Evolutionary conservation across 2,329 filamentous ascomycete genomes (phyloP), one percentile per base, ranked within the genome.

Genomic region (Alternaria triticimaculans): DNA sequence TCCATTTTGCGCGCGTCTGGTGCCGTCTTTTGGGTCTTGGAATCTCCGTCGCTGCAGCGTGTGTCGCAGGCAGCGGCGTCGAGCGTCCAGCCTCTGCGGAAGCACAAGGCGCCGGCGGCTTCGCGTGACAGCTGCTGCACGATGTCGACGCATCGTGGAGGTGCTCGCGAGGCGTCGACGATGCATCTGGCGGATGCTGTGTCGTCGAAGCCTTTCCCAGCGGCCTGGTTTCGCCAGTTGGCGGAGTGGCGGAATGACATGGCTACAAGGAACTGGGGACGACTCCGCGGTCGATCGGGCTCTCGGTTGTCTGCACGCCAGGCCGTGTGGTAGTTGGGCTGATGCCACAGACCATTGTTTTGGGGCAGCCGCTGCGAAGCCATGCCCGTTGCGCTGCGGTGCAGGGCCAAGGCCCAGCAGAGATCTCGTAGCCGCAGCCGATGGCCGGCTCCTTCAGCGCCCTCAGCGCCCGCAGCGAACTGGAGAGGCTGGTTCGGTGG

Each of bases 381-480:
- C 65, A 69, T 59, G 58, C 70, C 65, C 48, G 43, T 54, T 68
- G 33, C 55, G 66, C 70, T 48, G 54, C 44, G 25, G 12, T 68
- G 66, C 68, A 71, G 55, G 50, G 64, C 67, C 61, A 63, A 58
- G 66, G 33, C 28, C 53, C 12, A 58, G 60, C 62, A 69, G 64
- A 72, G 70, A 72, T 71, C 67, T 70, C 69, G 65, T 68, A 73
- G 68, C 70, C 73, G 70, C 70, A 73, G 65, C 66, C 69, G 63
- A 71, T 49, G 63, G 41, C 55, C 60, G 67, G 71, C 65, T 60
- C 64, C 56, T 67, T 57, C 43, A 51, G 66, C 69, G 62, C 64
- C 62, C 64, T 45, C 63, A 45, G 60, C 64, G 58, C 45, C 51
- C 48, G 25, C 28, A n/a, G 25, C 45, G 46, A 48, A 41, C 33